These are phyloP conservation scores for Ogataea salicorniae DNA, from an alignment of 805 yeast species.

Conservation along the genomic window DNA sequence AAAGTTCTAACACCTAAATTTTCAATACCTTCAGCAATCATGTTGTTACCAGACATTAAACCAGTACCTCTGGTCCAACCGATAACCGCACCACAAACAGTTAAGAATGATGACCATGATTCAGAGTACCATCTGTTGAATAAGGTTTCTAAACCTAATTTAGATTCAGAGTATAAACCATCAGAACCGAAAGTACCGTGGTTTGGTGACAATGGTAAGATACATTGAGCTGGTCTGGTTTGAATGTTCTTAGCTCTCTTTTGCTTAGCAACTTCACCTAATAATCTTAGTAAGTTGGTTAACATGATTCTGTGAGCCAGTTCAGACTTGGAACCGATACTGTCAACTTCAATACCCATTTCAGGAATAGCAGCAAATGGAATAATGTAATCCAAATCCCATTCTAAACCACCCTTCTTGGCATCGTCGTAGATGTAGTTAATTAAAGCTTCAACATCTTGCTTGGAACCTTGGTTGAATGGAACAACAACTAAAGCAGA, in stretches of 20 bases:
- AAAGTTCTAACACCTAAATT: conserved; percentile 94
- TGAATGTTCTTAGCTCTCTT: conserved; percentile 72
- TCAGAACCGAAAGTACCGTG: conserved; percentile 99
- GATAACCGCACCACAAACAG: conserved; percentile 96
- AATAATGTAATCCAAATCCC: conserved; percentile 94
- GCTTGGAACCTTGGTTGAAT: conserved; percentile 95
- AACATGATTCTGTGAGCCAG: conserved; percentile 98
- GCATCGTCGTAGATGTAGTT: conserved; percentile 79
- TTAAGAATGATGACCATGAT: conserved; percentile 91
- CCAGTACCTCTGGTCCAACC: conserved; percentile 99
- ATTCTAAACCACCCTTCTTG: conserved; percentile 87
- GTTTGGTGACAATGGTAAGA: conserved; percentile 95
- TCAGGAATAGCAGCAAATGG: conserved; percentile 99
- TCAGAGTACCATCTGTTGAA: conserved; percentile 99
- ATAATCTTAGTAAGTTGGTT: conserved; percentile 86
- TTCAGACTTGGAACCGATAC: conserved; percentile 91
- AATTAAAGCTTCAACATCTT: conserved; percentile 83
- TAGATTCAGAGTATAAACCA: conserved; percentile 97
- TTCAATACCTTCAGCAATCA: conserved; percentile 97
- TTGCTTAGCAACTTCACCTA: conserved; percentile 84
- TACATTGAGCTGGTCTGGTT: conserved; percentile 97
- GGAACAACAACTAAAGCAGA: conserved; percentile 94
- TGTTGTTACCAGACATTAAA: conserved; percentile 94
- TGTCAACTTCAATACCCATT: conserved; percentile 92
- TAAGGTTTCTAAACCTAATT: conserved; percentile 88